Base-by-base conservation (phyloP, 192 early-diverging fungal genomes). In the Dimargaris xerosporica region DNA sequence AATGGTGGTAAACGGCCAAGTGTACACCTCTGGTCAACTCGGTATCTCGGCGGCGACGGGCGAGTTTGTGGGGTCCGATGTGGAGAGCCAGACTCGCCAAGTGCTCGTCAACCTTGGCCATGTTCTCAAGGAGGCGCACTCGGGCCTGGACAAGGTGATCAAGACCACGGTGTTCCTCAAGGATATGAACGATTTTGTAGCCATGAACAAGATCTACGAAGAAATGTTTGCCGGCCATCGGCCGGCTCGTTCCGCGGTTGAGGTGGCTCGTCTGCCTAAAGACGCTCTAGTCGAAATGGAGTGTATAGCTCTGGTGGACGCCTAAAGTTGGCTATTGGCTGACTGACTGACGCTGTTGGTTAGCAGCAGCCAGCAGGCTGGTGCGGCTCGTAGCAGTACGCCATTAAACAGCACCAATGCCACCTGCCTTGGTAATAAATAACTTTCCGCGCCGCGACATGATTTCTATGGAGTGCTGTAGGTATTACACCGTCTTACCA, bases 81-180 rank as follows among this genome's bases (percentile, higher is more conserved):
- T 93, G 56, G 61, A 80, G 44, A 80, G 75, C 29, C 88, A 93
- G 67, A 89, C 91, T 44, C 62, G 72, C 26, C 88, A 87, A 75
- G 79, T 76, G 23, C 68, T 98, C 66, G 82, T 73, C 69, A 98
- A 98, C 76, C 74, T 96, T 59, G 67, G 78, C 64, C 87, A 85
- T 1, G 89, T 98, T 54, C 78, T 98, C 34, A 79, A 86, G 68
- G 89, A 83, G 13, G 78, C 88, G 42, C 80, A 87, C 61, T 84
- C 89, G 62, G 73, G 71, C 9, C 79, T 96, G 34, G 78, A 88
- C 46, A 82, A 88, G 62, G 88, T 96, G 17, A 85, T 96, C 71
- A 98, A 98, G 81, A 94, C 93, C 26, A 96, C 93, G 21, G 93
- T 95, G 52, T 98, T 96, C 72, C 67, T 98, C 43, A 88, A 91